A percentile compares a stretch with the other conserved stretches of the same genome.
phyloP scores from a whole-genome alignment of 78 protist genomes.

The Dictyostelium brefeldianum region DNA sequence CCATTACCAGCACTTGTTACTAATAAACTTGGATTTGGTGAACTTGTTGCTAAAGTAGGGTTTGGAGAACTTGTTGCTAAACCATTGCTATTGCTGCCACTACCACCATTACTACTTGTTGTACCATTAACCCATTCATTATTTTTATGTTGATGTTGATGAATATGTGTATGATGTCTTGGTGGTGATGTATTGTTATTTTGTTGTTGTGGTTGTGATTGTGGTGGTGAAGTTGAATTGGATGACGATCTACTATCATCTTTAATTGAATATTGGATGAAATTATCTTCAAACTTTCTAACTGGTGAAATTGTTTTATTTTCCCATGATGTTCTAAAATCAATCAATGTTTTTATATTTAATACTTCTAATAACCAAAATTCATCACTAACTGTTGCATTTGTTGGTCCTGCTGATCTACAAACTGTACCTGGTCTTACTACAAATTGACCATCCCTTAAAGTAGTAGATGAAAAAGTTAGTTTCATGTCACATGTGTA shows the following conservation, averaged over 20 bases:
- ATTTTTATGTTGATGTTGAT: background rate
- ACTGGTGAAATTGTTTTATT: constrained; percentile 77
- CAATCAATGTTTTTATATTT: constrained; percentile 50
- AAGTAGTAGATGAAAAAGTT: background rate
- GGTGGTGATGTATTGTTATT: constrained; percentile 9
- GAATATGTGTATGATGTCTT: background rate
- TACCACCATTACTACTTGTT: constrained; percentile 8
- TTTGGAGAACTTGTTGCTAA: background rate
- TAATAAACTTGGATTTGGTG: too few relatives aligned
- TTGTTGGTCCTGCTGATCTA: constrained; percentile 74
- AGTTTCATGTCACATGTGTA: too few relatives aligned
- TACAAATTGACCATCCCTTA: constrained; percentile 31
- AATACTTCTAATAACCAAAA: constrained; percentile 70
- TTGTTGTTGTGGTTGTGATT: background rate
- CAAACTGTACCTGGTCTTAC: constrained; percentile 54
- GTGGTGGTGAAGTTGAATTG: background rate
- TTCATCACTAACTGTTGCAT: constrained; percentile 65
- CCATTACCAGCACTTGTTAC: background rate
- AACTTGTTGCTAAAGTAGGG: background rate
- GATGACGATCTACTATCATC: constrained; percentile 18
- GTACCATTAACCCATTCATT: background rate
- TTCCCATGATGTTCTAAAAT: constrained; percentile 79
- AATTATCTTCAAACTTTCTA: constrained; percentile 78
- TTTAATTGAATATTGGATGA: constrained; percentile 60
- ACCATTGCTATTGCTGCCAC: background rate